Evolutionary conservation across 116 monocot genomes (phyloP), one percentile per base, ranked within the genome.

Genomic region (Trichopus zeylanicus): DNA sequence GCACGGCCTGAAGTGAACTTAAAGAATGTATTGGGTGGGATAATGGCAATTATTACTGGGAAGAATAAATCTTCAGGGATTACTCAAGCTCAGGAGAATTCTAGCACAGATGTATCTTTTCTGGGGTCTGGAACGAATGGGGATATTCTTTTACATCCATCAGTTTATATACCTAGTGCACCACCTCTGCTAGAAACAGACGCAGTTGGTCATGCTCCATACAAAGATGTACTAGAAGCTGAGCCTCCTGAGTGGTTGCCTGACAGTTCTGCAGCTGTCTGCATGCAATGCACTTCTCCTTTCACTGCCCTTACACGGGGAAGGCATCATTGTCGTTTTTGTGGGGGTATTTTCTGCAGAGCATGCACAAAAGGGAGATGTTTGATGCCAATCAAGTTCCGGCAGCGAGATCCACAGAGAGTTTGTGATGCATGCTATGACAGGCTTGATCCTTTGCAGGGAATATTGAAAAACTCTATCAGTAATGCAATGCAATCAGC

Each of bases 271-370:
- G 23, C 81, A 23, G 34, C 31, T 52, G 59, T 46, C 18, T 97
- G 97, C 75, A 87, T 87, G 82, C 91, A 84, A 60, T 97, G 97
- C 57, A 53, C 25, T 46, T 61, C 70, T 37, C 74, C 76, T 29
- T 97, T 97, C 66, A 84, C 84, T 37, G 81, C 77, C 2, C 34
- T 97, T 48, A 87, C 87, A 24, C 76, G 84, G 63, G 84, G 90
- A 55, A 82, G 97, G 37, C 97, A 97, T 76, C 97, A 97, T 62
- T 97, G 97, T 57, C 78, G 97, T 37, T 87, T 97, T 69, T 97
- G 97, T 75, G 97, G 97, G 9, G 81, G 81, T 37, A 66, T 97
- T 11, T 97, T 97, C 60, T 97, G 91, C 58, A 73, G 79, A 66
- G 38, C 63, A 47, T 97, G 97, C 57, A 62, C 91, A 26, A 79